phyloP scores from a whole-genome alignment of 208 protist genomes.

The Crithidia acanthocephali region DNA sequence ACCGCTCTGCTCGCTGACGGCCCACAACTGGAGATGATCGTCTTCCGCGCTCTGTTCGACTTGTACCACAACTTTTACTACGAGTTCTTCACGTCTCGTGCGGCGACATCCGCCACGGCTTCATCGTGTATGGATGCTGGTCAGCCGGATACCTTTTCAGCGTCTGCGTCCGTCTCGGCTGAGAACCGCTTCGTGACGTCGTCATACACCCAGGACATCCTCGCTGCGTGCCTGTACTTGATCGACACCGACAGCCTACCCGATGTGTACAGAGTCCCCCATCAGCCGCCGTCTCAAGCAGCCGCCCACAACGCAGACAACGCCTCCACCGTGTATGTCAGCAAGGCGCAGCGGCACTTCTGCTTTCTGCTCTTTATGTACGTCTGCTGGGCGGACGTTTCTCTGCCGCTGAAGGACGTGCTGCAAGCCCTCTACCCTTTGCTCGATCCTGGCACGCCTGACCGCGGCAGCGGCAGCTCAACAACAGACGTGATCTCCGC shows the following conservation, averaged over 20 bases:
- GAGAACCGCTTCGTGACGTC: slow-evolving; percentile 30
- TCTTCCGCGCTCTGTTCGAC: slow-evolving; percentile 35
- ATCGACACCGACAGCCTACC: slow-evolving; percentile 19
- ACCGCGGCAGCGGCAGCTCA: background rate
- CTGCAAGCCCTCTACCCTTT: slow-evolving; percentile 76
- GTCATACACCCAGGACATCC: slow-evolving; percentile 59
- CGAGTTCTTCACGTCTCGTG: background rate
- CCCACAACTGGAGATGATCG: slow-evolving; percentile 51
- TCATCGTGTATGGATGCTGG: too few relatives aligned
- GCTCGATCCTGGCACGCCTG: slow-evolving; percentile 38
- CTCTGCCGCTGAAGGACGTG: slow-evolving; percentile 39
- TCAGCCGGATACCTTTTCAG: too few relatives aligned
- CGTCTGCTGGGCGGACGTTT: slow-evolving; percentile 49
- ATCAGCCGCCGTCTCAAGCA: slow-evolving; percentile 5
- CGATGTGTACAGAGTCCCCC: background rate
- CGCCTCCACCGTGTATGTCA: slow-evolving; percentile 64
- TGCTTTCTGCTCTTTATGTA: slow-evolving; percentile 59
- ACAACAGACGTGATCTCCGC: background rate
- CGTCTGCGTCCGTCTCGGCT: background rate
- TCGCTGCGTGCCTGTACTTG: slow-evolving; percentile 56
- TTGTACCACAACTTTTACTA: slow-evolving; percentile 32
- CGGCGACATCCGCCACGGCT: background rate
- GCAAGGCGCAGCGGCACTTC: slow-evolving; percentile 41
- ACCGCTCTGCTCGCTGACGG: slow-evolving; percentile 56
- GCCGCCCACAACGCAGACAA: slow-evolving; percentile 20